Conservation (phyloP, 2,329 filamentous ascomycete species). For the Biscogniauxia sp. region DNA sequence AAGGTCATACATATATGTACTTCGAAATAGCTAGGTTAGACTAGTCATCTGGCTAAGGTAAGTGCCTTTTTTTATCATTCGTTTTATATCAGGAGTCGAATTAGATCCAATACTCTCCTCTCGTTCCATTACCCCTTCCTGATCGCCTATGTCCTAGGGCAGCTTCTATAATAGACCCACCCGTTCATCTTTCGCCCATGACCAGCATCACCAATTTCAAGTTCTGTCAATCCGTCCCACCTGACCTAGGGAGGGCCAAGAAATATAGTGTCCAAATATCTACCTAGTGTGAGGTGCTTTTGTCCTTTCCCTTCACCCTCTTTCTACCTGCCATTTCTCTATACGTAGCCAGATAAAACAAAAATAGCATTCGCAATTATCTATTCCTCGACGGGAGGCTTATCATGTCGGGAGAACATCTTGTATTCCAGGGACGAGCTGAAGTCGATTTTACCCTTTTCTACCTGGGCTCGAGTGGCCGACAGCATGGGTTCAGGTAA, state of each 20-base stretch:
- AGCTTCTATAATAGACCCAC: background rate
- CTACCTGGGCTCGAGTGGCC: slow-evolving; percentile 58
- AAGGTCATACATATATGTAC: no score
- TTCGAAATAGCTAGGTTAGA: no score
- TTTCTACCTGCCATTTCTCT: no score
- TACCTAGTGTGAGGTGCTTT: no score
- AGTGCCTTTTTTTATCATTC: no score
- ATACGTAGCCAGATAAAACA: background rate
- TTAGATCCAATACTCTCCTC: no score
- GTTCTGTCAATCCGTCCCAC: no score
- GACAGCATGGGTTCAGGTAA: slow-evolving; percentile 59
- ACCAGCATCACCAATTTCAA: background rate
- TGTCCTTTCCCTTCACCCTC: background rate
- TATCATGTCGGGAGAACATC: slow-evolving; percentile 61
- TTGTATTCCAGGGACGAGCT: slow-evolving; percentile 57
- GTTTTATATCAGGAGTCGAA: no score
- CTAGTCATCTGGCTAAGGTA: no score
- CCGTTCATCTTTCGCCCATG: background rate
- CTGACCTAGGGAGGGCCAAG: background rate
- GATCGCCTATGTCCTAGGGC: no score
- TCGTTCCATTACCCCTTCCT: no score
- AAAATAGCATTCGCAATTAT: slow-evolving; percentile 9
- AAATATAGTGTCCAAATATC: background rate
- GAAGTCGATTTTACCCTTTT: slow-evolving; percentile 58
- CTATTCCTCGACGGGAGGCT: slow-evolving; percentile 41